phyloP scores from a whole-genome alignment of 768 basidiomycete genomes.

The Pulveroboletus ravenelii region DNA sequence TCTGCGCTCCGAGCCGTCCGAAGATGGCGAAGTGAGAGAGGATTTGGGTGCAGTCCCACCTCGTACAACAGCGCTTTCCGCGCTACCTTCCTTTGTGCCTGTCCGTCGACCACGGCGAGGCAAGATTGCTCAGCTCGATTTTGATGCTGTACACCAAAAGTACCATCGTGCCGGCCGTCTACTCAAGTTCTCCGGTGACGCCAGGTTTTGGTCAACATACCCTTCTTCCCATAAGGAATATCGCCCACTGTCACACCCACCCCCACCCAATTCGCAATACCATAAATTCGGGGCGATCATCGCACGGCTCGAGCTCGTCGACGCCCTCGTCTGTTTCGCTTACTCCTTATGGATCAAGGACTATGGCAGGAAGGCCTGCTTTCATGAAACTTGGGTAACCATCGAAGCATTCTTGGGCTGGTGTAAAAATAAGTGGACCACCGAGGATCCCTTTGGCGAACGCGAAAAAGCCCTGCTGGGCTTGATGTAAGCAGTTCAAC shows the following conservation, averaged over 20 bases:
- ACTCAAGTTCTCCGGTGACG: slow-evolving; percentile 82
- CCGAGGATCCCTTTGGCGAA: slow-evolving; percentile 40
- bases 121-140: slow-evolving; percentile 42
- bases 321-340: slow-evolving; percentile 79
- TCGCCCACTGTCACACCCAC: slow-evolving; percentile 58
- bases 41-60: slow-evolving; percentile 26
- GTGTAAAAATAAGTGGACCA: slow-evolving; percentile 67
- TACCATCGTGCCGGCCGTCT: slow-evolving; percentile 66
- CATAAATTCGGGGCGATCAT: slow-evolving; percentile 73
- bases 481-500: slow-evolving; percentile 59
- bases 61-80: slow-evolving; percentile 27
- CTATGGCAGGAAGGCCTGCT: slow-evolving; percentile 50
- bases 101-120: slow-evolving; percentile 67
- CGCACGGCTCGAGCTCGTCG: slow-evolving; percentile 73
- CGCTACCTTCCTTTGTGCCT: slow-evolving; percentile 42
- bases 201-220: slow-evolving; percentile 72
- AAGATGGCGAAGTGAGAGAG: slow-evolving; percentile 46
- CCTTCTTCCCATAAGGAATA: slow-evolving; percentile 61
- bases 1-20: slow-evolving; percentile 38
- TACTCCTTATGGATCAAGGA: slow-evolving; percentile 82
- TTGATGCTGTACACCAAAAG: slow-evolving; percentile 60
- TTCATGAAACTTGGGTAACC: slow-evolving; percentile 60
- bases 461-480: slow-evolving; percentile 62
- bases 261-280: slow-evolving; percentile 61
- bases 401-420: slow-evolving; percentile 65